Conservation (phyloP, 169 alveolate species). For the Cryptosporidium ryanae region DNA sequence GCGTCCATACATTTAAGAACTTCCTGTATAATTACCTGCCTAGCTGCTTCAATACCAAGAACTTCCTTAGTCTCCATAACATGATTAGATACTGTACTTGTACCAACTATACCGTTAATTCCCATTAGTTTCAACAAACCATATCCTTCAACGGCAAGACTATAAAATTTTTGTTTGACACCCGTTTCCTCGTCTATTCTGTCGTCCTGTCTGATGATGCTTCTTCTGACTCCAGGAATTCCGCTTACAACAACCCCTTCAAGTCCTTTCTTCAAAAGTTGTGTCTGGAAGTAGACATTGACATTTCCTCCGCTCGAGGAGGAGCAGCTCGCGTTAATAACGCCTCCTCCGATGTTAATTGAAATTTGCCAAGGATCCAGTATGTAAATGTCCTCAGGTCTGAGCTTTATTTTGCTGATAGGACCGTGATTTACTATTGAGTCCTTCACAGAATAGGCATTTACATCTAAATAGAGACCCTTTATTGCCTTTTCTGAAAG, state of each 20-base stretch:
- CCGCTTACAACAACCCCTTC: slow-evolving; percentile 79
- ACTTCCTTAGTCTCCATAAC: slow-evolving; percentile 92
- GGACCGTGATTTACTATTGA: slow-evolving; percentile 85
- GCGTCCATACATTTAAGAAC: slow-evolving; percentile 93
- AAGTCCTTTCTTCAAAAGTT: slow-evolving; percentile 78
- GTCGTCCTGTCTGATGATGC: slow-evolving; percentile 80
- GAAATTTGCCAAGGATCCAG: slow-evolving; percentile 70
- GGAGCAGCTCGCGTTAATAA: neutral
- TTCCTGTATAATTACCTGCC: slow-evolving; percentile 93
- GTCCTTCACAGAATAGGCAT: slow-evolving; percentile 86
- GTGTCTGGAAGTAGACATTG: slow-evolving; percentile 82
- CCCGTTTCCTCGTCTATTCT: slow-evolving; percentile 34
- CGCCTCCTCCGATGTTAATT: slow-evolving; percentile 73
- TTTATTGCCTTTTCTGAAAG: slow-evolving; percentile 88
- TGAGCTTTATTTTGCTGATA: slow-evolving; percentile 87
- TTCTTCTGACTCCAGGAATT: slow-evolving; percentile 78
- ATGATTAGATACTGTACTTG: slow-evolving; percentile 91
- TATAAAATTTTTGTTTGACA: slow-evolving; percentile 67
- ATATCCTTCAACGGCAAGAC: slow-evolving; percentile 94
- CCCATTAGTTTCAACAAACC: slow-evolving; percentile 93
- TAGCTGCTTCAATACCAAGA: slow-evolving; percentile 97
- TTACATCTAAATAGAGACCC: slow-evolving; percentile 86
- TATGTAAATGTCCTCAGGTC: slow-evolving; percentile 78
- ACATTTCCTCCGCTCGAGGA: slow-evolving; percentile 90
- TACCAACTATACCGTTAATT: slow-evolving; percentile 91